Percentiles rank a stretch among this genome's conserved stretches.
Evolutionary conservation across 805 yeast genomes (phyloP).

Genomic region (Tetrapisispora fleetii): DNA sequence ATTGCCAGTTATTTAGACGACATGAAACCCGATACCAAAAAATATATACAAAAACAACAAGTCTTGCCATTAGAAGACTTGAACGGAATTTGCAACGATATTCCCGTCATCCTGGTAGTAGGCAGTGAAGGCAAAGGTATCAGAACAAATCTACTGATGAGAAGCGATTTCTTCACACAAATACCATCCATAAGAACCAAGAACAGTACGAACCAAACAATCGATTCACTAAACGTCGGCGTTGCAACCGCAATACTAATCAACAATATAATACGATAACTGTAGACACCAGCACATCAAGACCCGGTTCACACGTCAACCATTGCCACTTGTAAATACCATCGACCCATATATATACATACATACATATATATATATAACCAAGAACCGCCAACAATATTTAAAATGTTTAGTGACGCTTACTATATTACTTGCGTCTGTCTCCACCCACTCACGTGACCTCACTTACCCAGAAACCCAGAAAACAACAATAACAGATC

Average conservation of each 20-base stretch:
- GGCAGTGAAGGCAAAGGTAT: conserved; percentile 87
- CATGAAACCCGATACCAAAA: conserved; percentile 27
- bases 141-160: conserved; percentile 49
- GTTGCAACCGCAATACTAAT: conserved; percentile 76
- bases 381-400: no score
- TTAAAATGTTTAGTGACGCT: no score
- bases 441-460: no score
- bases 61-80: conserved; percentile 35
- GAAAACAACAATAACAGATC: no score
- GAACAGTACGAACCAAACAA: neutral
- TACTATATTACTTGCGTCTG: no score
- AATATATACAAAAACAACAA: conserved; percentile 25
- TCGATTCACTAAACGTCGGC: conserved; percentile 82
- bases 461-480: no score
- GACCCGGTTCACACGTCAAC: no score
- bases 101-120: conserved; percentile 62
- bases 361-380: no score
- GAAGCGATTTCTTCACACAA: conserved; percentile 41
- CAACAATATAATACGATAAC: conserved; percentile 15
- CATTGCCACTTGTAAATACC: no score
- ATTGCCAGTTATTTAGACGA: conserved; percentile 47
- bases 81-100: conserved; percentile 31
- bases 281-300: no score
- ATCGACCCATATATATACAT: no score
- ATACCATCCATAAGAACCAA: conserved; percentile 20